Conservation (phyloP, 2,329 filamentous ascomycete genomes). For the Zasmidium cellare region DNA sequence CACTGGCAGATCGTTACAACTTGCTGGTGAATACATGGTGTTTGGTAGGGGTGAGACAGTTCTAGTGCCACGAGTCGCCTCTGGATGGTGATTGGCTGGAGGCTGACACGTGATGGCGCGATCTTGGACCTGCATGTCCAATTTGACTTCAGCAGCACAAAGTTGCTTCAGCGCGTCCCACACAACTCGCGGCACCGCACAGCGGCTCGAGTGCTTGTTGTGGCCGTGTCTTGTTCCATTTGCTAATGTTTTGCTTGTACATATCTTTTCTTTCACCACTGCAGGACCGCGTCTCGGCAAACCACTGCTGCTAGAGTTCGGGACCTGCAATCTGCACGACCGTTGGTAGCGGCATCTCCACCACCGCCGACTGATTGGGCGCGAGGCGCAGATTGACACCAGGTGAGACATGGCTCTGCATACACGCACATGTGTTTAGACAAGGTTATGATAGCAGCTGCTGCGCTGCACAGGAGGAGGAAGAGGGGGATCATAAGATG, state of each 20-base stretch:
- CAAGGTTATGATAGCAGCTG: neutral
- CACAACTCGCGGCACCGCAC: neutral
- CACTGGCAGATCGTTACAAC: neutral
- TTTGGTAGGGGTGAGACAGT: neutral
- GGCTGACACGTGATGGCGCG: neutral
- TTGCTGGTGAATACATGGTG: neutral
- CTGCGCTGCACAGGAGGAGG: neutral
- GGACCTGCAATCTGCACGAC: neutral
- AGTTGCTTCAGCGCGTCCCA: neutral
- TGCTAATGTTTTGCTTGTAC: neutral
- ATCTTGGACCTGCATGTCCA: neutral
- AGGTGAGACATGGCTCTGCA: conserved; percentile 1
- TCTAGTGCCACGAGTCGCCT: neutral
- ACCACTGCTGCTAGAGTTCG: neutral
- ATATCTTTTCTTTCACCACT: neutral
- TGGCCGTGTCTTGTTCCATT: neutral
- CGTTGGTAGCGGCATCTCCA: neutral
- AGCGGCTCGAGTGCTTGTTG: neutral
- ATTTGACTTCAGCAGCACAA: neutral
- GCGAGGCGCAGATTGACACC: neutral
- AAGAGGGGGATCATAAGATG: conserved; percentile 3
- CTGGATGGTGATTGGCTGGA: neutral
- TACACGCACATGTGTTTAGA: neutral
- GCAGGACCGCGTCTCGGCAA: neutral
- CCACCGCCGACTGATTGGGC: neutral